Evolutionary conservation across 2,329 filamentous ascomycete genomes (phyloP).

Genomic region (Arthrobotrys entomopaga): DNA sequence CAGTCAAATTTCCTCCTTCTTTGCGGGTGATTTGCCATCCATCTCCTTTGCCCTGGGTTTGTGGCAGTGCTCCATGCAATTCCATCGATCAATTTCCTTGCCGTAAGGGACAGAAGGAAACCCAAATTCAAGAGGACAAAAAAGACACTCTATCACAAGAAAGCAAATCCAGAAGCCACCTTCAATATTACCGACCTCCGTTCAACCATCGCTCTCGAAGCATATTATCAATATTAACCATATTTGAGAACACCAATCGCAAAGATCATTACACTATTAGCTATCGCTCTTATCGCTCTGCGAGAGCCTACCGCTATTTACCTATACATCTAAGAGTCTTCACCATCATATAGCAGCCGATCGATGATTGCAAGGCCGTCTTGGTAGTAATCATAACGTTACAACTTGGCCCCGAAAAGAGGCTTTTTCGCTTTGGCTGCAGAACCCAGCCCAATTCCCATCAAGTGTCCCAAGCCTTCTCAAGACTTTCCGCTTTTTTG

Average conservation of each 20-base stretch:
- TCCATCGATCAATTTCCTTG: conserved; percentile 10
- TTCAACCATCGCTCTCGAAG: neutral
- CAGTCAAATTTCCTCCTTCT: conserved; percentile 11
- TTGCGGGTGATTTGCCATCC: conserved; percentile 9
- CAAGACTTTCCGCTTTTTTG: conserved; percentile 43
- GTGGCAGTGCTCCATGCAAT: conserved; percentile 44
- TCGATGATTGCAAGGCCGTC: conserved; percentile 21
- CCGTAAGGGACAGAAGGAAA: neutral
- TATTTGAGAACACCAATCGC: neutral
- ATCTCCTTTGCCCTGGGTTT: conserved; percentile 20
- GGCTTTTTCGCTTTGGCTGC: conserved; percentile 53
- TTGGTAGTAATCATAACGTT: conserved; percentile 45
- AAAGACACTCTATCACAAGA: neutral
- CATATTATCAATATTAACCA: neutral
- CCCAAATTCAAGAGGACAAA: neutral
- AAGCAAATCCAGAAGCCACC: neutral
- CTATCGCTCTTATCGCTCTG: conserved; percentile 1
- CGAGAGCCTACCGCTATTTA: conserved; percentile 21
- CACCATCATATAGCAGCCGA: conserved; percentile 34
- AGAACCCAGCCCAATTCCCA: conserved; percentile 54
- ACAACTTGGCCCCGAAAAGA: conserved; percentile 39
- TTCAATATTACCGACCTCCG: neutral
- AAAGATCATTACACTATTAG: neutral
- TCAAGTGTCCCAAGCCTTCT: conserved; percentile 45
- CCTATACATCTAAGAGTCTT: conserved; percentile 32